A percentile compares a stretch with the other conserved stretches of the same genome.
These are phyloP conservation scores for Candida arabinofermentans DNA, from an alignment of 805 yeast genomes.

Conservation along the genomic window DNA sequence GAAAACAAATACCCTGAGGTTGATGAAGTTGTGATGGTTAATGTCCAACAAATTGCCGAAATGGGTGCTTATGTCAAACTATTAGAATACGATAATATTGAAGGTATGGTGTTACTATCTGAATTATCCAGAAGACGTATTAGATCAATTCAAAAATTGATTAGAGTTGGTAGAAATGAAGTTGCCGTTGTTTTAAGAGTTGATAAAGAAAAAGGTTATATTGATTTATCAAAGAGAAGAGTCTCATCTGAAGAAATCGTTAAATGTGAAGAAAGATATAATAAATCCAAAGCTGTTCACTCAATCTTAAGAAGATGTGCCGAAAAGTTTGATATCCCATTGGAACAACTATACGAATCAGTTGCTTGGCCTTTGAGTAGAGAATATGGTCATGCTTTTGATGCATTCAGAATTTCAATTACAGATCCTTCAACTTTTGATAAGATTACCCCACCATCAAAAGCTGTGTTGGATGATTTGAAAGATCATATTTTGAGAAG, in stretches of 20 bases:
- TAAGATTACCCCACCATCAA: conserved; percentile 64
- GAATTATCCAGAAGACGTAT: conserved; percentile 98
- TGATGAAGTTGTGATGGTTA: conserved; percentile 98
- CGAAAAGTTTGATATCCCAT: conserved; percentile 84
- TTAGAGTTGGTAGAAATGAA: conserved; percentile 97
- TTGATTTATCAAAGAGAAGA: conserved; percentile 95
- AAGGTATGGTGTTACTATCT: conserved; percentile 95
- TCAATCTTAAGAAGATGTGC: conserved; percentile 98
- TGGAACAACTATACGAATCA: conserved; percentile 80
- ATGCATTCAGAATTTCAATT: conserved; percentile 94
- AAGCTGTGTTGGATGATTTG: conserved; percentile 77
- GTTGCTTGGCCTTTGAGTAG: conserved; percentile 97
- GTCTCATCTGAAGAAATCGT: conserved; percentile 96
- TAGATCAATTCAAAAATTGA: conserved; percentile 93
- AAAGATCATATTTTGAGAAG: conserved; percentile 85
- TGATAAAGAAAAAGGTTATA: conserved; percentile 97
- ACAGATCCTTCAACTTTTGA: conserved; percentile 88
- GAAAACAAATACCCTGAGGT: conserved; percentile 98
- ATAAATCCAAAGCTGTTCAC: conserved; percentile 95
- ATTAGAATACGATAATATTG: conserved; percentile 95
- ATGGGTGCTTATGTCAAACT: conserved; percentile 99
- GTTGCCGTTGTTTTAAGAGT: conserved; percentile 97
- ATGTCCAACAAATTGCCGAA: conserved; percentile 96
- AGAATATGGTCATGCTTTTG: conserved; percentile 95
- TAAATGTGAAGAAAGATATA: conserved; percentile 96